phyloP scores from a whole-genome alignment of 2,329 filamentous ascomycete species.

The Eutypella sp. region DNA sequence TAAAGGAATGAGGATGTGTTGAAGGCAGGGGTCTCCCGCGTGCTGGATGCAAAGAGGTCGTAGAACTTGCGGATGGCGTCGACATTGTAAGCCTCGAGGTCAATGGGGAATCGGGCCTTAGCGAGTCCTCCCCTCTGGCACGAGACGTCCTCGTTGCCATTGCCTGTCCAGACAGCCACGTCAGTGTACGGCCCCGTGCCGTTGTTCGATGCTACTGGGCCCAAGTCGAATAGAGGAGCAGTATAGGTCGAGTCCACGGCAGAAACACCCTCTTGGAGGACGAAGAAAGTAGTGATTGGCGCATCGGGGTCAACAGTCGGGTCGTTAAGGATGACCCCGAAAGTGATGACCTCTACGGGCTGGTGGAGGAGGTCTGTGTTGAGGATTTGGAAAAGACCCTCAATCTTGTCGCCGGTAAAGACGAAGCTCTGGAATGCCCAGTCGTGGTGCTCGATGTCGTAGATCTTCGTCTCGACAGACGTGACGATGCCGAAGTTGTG shows the following conservation, averaged over 20 bases:
- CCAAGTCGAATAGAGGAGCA: slow-evolving; percentile 7
- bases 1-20: neutral
- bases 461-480: slow-evolving; percentile 42
- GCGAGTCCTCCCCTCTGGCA: slow-evolving; percentile 37
- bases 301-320: neutral
- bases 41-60: slow-evolving; percentile 22
- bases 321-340: neutral
- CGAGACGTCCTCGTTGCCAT: slow-evolving; percentile 20
- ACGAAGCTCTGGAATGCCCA: slow-evolving; percentile 41
- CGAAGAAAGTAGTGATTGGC: slow-evolving; percentile 13
- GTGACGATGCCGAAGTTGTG: slow-evolving; percentile 58
- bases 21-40: neutral
- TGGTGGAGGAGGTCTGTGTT: slow-evolving; percentile 42
- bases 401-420: slow-evolving; percentile 45
- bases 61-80: slow-evolving; percentile 24
- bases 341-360: slow-evolving; percentile 13
- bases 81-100: slow-evolving; percentile 33
- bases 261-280: slow-evolving; percentile 13
- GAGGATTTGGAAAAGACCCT: slow-evolving; percentile 39
- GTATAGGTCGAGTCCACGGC: slow-evolving; percentile 11
- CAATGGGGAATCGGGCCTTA: slow-evolving; percentile 39
- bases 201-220: slow-evolving; percentile 3
- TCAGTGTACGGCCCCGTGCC: slow-evolving; percentile 8
- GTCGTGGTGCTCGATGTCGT: slow-evolving; percentile 33
- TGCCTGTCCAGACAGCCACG: slow-evolving; percentile 9